Percentiles rank a stretch among this genome's conserved stretches.
phyloP scores from a whole-genome alignment of 1,284 basidiomycete species.

The Neonothopanus nambi region DNA sequence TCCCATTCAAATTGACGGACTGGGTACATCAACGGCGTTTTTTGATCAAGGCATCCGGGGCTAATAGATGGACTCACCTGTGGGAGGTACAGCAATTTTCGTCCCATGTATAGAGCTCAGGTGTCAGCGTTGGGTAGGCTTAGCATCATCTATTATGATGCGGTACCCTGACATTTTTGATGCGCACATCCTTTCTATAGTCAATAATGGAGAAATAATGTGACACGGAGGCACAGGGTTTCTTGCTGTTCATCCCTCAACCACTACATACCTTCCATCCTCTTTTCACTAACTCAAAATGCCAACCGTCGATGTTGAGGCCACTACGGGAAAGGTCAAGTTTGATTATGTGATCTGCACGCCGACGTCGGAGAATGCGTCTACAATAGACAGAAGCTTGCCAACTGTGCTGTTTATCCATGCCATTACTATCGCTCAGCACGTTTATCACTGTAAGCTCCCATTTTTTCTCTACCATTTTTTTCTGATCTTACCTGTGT shows the following conservation, averaged over 20 bases:
- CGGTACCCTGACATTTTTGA: too few relatives aligned
- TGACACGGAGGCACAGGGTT: background rate
- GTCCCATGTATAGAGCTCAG: too few relatives aligned
- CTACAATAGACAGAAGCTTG: constrained; percentile 29
- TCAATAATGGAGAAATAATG: too few relatives aligned
- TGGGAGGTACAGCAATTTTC: too few relatives aligned
- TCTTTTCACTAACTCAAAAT: constrained; percentile 20
- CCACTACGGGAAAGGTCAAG: constrained; percentile 29
- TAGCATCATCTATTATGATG: too few relatives aligned
- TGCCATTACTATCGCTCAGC: constrained; percentile 31
- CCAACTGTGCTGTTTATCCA: constrained; percentile 39
- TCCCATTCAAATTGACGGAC: too few relatives aligned
- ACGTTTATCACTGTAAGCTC: constrained; percentile 36
- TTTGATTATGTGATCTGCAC: constrained; percentile 38
- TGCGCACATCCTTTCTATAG: too few relatives aligned
- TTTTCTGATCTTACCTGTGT: background rate
- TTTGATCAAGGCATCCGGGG: too few relatives aligned
- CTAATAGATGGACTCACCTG: too few relatives aligned
- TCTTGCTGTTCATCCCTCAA: background rate
- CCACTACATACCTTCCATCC: background rate
- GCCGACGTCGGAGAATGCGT: constrained; percentile 30
- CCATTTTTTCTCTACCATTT: background rate
- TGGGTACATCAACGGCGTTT: too few relatives aligned
- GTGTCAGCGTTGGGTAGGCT: too few relatives aligned
- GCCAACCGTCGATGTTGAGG: constrained; percentile 34